Base-by-base conservation (phyloP, 345 rosid species). In the Syzygium grande region DNA sequence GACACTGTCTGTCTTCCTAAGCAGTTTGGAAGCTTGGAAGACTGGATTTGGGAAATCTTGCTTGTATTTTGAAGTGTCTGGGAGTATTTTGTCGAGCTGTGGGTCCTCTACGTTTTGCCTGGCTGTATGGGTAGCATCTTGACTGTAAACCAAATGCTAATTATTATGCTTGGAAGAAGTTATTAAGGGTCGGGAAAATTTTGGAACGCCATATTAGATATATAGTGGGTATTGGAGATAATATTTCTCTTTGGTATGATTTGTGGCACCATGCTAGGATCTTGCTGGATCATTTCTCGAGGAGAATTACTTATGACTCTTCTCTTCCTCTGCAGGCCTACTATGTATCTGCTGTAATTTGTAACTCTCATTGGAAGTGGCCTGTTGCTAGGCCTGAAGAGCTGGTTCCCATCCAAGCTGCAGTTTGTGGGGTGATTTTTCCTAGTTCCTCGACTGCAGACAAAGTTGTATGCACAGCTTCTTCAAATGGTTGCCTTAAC, bases 151-250 rank as follows among this genome's bases (percentile, higher is more conserved):
- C 1, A 9, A 46, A 0, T 19, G 46, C 43, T 73, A 0, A 46
- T 34, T 34, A 56, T 15, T 16, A n/a, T 0, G 79, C 79, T 68
- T 34, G 79, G 79, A 68, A 17, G 13, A 17, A 34, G 6, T 34
- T 34, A 0, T 68, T 68, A 17, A 0, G 22, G 9, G 23, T 17
- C 1, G 0, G 38, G 41, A 65, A 65, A 0, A 34, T 7, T 0
- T 68, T 68, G 0, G 21, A 68, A 68, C 25, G 6, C 25, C 0
- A 5, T 10, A 34, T 34, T 68, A 68, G 0, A 29, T 34, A 30
- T 29, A 30, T 0, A 65, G 1, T 7, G 78, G 78, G 38, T 0
- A 30, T 15, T 30, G 78, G 0, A 30, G 78, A 65, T 65, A 65
- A 65, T 16, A 0, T 30, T 65, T 65, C 41, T 30, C 78, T 30